Conservation (phyloP, 2,329 filamentous ascomycete species). For the Dendryphion nanum region DNA sequence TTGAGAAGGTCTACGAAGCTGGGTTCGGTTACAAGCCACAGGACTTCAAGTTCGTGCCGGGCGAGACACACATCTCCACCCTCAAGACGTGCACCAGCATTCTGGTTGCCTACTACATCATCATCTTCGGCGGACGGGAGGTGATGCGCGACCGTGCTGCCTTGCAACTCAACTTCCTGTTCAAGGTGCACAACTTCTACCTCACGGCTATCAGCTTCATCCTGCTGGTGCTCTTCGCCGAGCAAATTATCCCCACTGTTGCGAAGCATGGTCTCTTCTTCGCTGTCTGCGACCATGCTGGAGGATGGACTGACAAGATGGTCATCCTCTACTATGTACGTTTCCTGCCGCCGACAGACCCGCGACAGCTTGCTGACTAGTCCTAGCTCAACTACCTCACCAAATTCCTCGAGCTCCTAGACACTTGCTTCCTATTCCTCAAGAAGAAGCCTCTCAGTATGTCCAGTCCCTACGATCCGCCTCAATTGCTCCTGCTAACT, state of each 20-base stretch:
- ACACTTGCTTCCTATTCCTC: constrained; percentile 94
- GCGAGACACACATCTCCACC: constrained; percentile 86
- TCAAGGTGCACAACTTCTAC: constrained; percentile 96
- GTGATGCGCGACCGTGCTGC: constrained; percentile 84
- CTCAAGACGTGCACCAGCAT: constrained; percentile 77
- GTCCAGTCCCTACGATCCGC: constrained; percentile 20
- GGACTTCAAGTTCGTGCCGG: constrained; percentile 80
- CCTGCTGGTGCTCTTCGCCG: constrained; percentile 80
- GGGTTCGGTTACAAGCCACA: constrained; percentile 79
- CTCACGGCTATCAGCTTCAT: constrained; percentile 80
- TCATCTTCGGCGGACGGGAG: constrained; percentile 91
- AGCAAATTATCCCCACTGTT: constrained; percentile 85
- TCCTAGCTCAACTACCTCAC: constrained; percentile 91
- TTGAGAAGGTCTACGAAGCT: constrained; percentile 78
- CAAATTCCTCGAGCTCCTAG: constrained; percentile 93
- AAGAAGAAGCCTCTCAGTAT: constrained; percentile 98
- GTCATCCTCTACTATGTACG: constrained; percentile 96
- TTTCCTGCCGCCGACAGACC: constrained; percentile 41
- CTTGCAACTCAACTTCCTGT: constrained; percentile 82
- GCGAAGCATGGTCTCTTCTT: constrained; percentile 81
- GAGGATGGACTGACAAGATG: constrained; percentile 91
- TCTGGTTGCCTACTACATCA: constrained; percentile 83
- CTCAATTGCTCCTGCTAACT: constrained; percentile 17
- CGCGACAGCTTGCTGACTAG: background rate
- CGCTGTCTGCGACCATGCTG: constrained; percentile 75